Percentiles rank a stretch among this genome's conserved stretches.
Evolutionary conservation across 2,329 filamentous ascomycete genomes (phyloP).

Genomic region (Zymoseptoria passerinii): DNA sequence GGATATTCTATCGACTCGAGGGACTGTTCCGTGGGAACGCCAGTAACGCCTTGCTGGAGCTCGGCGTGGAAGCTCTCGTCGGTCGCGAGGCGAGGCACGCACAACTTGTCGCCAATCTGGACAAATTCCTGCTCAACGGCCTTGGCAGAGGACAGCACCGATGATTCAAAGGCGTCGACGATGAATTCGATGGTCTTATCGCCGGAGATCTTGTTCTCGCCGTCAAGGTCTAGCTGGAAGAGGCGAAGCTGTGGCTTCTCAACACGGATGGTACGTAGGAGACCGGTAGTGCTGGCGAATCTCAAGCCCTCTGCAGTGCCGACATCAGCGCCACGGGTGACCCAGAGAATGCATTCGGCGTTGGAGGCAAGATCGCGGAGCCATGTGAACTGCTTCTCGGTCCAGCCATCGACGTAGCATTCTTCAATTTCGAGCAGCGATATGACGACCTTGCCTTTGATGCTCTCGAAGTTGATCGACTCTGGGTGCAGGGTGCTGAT

Average conservation of each 20-base stretch:
- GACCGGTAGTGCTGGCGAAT: constrained; percentile 1
- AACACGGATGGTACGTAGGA: constrained; percentile 2
- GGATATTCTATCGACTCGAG: background rate
- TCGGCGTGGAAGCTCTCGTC: constrained; percentile 5
- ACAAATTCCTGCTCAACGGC: constrained; percentile 3
- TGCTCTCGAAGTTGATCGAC: background rate
- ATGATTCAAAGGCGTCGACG: constrained; percentile 3
- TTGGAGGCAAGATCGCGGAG: constrained; percentile 2
- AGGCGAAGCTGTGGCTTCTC: constrained; percentile 5
- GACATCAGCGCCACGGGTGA: constrained; percentile 3
- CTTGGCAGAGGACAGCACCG: background rate
- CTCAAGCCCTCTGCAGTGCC: background rate
- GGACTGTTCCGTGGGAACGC: background rate
- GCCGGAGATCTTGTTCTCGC: background rate
- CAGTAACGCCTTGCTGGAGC: background rate
- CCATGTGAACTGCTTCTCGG: constrained; percentile 3
- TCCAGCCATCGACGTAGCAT: constrained; percentile 2
- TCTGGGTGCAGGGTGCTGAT: constrained; percentile 1
- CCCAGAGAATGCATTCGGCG: constrained; percentile 3
- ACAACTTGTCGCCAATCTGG: constrained; percentile 1
- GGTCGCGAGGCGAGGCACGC: constrained; percentile 1
- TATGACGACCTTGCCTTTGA: constrained; percentile 1
- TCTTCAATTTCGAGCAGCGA: constrained; percentile 4
- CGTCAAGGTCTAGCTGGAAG: constrained; percentile 3
- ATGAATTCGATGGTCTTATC: constrained; percentile 2